Percentiles rank a stretch among this genome's conserved stretches.
Evolutionary conservation across 2,329 filamentous ascomycete species (phyloP).

Genomic region (Ambrosiella xylebori): DNA sequence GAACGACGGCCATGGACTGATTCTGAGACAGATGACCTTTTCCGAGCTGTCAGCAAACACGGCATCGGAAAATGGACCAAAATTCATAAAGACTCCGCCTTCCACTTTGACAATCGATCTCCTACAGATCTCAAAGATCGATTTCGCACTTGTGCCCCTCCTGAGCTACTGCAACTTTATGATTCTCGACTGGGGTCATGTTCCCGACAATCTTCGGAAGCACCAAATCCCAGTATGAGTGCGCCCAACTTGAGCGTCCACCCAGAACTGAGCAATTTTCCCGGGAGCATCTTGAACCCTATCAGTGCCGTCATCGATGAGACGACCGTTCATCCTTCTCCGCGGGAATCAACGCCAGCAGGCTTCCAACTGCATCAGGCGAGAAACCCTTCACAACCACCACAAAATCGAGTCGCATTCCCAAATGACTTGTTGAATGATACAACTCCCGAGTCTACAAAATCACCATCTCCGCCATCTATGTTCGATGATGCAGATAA

Average conservation of each 20-base stretch:
- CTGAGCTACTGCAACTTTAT: slow-evolving; percentile 28
- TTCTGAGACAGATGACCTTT: slow-evolving; percentile 43
- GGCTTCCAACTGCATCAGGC: not conserved
- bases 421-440: slow-evolving; percentile 16
- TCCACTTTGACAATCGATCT: slow-evolving; percentile 42
- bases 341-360: not conserved
- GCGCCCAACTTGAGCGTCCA: not conserved
- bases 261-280: not conserved
- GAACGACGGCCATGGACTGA: slow-evolving; percentile 47
- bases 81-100: slow-evolving; percentile 43
- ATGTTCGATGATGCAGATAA: slow-evolving; percentile 26
- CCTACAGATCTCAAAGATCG: slow-evolving; percentile 49
- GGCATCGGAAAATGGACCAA: slow-evolving; percentile 49
- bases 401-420: not conserved
- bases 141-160: slow-evolving; percentile 48
- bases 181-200: not conserved
- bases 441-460: slow-evolving; percentile 12
- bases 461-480: slow-evolving; percentile 7
- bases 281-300: slow-evolving; percentile 10
- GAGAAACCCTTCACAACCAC: not conserved
- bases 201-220: not conserved
- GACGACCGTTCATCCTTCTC: not conserved
- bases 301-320: slow-evolving; percentile 2
- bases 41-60: slow-evolving; percentile 43
- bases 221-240: not conserved